phyloP scores from a whole-genome alignment of 169 alveolate species.

The Fabrea salina region DNA sequence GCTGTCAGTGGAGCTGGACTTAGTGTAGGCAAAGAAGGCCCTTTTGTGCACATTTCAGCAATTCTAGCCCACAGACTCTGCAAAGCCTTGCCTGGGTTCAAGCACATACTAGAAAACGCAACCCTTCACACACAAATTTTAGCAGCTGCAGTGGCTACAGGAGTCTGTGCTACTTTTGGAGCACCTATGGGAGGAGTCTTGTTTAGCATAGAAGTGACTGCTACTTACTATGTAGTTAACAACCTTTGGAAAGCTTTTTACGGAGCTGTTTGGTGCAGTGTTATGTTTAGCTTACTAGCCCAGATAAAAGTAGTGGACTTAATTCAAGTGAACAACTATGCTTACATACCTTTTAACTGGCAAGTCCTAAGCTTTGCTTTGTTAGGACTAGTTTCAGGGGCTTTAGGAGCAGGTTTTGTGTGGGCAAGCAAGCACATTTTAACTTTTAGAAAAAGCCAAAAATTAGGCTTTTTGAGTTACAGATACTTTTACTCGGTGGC shows the following conservation, averaged over 20 bases:
- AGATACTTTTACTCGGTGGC: conserved; percentile 51
- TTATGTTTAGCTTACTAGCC: conserved; percentile 54
- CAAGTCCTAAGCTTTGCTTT: conserved; percentile 52
- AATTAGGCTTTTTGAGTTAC: conserved; percentile 27
- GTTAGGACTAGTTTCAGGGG: conserved; percentile 60
- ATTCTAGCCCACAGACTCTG: conserved; percentile 59
- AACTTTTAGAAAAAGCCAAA: conserved; percentile 48
- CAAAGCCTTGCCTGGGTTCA: conserved; percentile 38
- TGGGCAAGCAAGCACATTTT: conserved; percentile 53
- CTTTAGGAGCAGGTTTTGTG: conserved; percentile 62
- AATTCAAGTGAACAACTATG: conserved; percentile 14
- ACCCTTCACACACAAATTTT: conserved; percentile 50
- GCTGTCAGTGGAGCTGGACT: conserved; percentile 69
- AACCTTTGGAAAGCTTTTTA: conserved; percentile 77
- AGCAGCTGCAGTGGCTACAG: conserved; percentile 78
- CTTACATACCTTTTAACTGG: conserved; percentile 16
- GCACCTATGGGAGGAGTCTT: conserved; percentile 83
- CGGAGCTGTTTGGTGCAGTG: conserved; percentile 65
- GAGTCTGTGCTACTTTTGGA: conserved; percentile 79
- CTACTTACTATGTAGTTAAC: conserved; percentile 75
- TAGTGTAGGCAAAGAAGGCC: conserved; percentile 79
- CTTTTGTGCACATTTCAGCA: conserved; percentile 74
- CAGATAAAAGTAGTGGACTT: conserved; percentile 22
- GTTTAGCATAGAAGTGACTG: conserved; percentile 80
- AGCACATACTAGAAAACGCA: conserved; percentile 15